Conservation (phyloP, 2,329 filamentous ascomycete genomes). For the Teratosphaeria nubilosa region DNA sequence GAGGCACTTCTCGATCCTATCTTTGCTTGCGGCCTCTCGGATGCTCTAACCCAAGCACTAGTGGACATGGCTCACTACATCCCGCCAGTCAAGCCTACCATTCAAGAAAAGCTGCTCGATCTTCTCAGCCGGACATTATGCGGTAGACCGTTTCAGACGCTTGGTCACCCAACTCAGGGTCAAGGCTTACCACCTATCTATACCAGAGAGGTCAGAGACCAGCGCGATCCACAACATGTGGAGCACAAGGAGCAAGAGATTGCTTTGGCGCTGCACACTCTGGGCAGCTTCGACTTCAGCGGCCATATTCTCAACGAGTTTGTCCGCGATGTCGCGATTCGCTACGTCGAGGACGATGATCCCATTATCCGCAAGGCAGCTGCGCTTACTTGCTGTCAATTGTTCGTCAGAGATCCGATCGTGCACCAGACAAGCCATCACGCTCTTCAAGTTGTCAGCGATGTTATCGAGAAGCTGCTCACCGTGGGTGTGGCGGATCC, state of each 20-base stretch:
- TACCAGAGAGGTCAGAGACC: slow-evolving; percentile 57
- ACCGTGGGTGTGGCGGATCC: slow-evolving; percentile 89
- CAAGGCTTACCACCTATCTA: slow-evolving; percentile 72
- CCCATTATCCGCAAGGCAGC: slow-evolving; percentile 87
- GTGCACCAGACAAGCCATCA: slow-evolving; percentile 97
- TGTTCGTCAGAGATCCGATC: slow-evolving; percentile 93
- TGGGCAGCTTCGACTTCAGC: slow-evolving; percentile 95
- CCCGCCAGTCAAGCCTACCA: slow-evolving; percentile 81
- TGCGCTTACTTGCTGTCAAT: slow-evolving; percentile 91
- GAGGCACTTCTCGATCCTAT: slow-evolving; percentile 90
- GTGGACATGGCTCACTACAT: slow-evolving; percentile 99
- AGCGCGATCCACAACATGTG: slow-evolving; percentile 70
- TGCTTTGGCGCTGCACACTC: slow-evolving; percentile 82
- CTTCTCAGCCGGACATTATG: slow-evolving; percentile 92
- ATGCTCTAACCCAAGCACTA: slow-evolving; percentile 85
- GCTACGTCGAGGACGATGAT: slow-evolving; percentile 95
- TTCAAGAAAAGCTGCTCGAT: slow-evolving; percentile 87
- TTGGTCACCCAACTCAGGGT: slow-evolving; percentile 85
- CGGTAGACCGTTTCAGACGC: slow-evolving; percentile 79
- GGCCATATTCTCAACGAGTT: slow-evolving; percentile 95
- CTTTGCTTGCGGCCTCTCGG: slow-evolving; percentile 89
- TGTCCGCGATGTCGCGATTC: slow-evolving; percentile 93
- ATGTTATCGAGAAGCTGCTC: slow-evolving; percentile 93
- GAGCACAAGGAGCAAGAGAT: slow-evolving; percentile 77
- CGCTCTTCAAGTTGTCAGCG: slow-evolving; percentile 90